Percentiles rank a stretch among this genome's conserved stretches.
phyloP scores from a whole-genome alignment of 139 green algal genomes.

The Micractinium conductrix region DNA sequence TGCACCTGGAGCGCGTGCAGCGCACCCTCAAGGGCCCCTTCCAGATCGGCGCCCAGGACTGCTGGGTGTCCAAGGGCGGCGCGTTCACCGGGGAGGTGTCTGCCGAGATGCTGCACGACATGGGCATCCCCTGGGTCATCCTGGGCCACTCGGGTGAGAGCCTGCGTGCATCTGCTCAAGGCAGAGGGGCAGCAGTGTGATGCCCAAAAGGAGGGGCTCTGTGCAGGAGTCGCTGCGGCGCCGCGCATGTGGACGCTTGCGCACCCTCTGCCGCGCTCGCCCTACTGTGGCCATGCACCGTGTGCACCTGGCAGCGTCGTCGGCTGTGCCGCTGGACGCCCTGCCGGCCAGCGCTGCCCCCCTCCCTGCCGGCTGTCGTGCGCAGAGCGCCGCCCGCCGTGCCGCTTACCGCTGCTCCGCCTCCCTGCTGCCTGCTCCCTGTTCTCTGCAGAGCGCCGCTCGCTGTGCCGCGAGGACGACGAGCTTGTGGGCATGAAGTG shows the following conservation, averaged over 20 bases:
- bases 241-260: too few relatives aligned
- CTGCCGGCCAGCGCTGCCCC: too few relatives aligned
- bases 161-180: too few relatives aligned
- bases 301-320: too few relatives aligned
- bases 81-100: slow-evolving; percentile 96
- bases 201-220: too few relatives aligned
- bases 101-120: slow-evolving; percentile 66
- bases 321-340: too few relatives aligned
- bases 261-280: too few relatives aligned
- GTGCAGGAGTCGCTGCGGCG: too few relatives aligned
- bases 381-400: too few relatives aligned
- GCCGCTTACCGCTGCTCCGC: background rate
- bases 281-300: too few relatives aligned
- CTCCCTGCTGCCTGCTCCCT: background rate
- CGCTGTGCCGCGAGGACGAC: slow-evolving; percentile 82
- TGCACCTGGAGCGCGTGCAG: slow-evolving; percentile 84
- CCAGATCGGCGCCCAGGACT: slow-evolving; percentile 87
- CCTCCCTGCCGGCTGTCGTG: too few relatives aligned
- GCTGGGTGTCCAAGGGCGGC: slow-evolving; percentile 84
- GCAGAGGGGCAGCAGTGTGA: too few relatives aligned
- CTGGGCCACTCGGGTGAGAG: slow-evolving; percentile 86
- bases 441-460: slow-evolving; percentile 16
- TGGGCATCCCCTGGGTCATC: slow-evolving; percentile 91
- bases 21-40: slow-evolving; percentile 58
- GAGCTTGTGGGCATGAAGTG: slow-evolving; percentile 90